Percentiles rank a stretch among this genome's conserved stretches.
phyloP scores from a whole-genome alignment of 805 yeast species.

The Yarrowia porcina region DNA sequence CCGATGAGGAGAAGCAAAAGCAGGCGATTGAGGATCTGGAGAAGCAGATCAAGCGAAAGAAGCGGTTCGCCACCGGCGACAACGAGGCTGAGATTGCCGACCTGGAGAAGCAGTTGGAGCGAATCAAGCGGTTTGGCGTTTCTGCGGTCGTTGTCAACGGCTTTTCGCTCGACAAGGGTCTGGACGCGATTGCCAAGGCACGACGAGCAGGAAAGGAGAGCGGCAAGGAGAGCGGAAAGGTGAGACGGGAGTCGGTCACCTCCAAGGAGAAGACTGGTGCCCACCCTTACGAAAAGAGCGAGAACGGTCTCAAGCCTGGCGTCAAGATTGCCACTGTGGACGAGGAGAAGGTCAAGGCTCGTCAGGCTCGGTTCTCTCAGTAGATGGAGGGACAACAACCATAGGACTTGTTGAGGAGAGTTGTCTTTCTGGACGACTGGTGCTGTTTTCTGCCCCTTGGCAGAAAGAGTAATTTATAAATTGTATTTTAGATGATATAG shows the following conservation, averaged over 20 bases:
- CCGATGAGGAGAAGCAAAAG: conserved; percentile 46
- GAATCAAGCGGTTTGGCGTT: conserved; percentile 78
- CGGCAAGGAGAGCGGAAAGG: conserved; percentile 3
- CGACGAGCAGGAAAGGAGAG: background rate
- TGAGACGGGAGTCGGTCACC: background rate
- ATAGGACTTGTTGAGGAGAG: too few species aligned
- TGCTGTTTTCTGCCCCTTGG: background rate
- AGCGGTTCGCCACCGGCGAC: conserved; percentile 63
- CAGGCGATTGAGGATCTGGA: conserved; percentile 64
- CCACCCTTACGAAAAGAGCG: conserved; percentile 8
- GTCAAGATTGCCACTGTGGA: conserved; percentile 25
- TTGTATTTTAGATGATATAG: conserved; percentile 7
- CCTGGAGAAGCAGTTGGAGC: conserved; percentile 58
- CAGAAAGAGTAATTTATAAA: conserved; percentile 6
- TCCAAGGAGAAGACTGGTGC: background rate
- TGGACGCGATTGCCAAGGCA: background rate
- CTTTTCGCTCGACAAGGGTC: background rate
- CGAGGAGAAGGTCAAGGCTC: conserved; percentile 31
- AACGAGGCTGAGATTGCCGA: conserved; percentile 45
- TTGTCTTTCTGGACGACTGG: too few species aligned
- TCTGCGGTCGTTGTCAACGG: background rate
- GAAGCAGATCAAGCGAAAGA: conserved; percentile 66
- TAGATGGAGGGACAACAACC: background rate
- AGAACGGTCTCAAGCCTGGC: conserved; percentile 22
- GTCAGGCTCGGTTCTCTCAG: conserved; percentile 30